phyloP scores from a whole-genome alignment of 225 moss, liverwort and hornwort species.

The Polytrichum formosum region DNA sequence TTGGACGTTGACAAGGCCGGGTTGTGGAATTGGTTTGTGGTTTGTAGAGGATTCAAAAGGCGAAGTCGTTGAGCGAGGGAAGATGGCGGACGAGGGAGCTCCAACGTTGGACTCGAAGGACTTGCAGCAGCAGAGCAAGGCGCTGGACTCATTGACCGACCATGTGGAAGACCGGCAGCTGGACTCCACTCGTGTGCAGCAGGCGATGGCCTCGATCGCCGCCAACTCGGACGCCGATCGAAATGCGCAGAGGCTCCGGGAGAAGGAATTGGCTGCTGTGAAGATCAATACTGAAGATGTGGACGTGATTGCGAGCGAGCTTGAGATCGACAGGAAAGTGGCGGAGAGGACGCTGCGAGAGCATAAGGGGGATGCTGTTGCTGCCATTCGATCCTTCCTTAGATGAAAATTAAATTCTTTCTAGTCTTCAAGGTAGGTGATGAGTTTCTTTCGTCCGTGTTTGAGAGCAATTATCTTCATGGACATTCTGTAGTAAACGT shows the following conservation, averaged over 20 bases:
- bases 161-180: conserved; percentile 98
- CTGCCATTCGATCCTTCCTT: conserved; percentile 87
- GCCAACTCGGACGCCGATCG: conserved; percentile 87
- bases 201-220: conserved; percentile 98
- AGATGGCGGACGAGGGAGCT: conserved; percentile 78
- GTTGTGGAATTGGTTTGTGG: too few species aligned
- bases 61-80: too few species aligned
- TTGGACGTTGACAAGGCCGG: too few species aligned
- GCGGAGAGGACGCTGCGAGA: conserved; percentile 94
- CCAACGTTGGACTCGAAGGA: conserved; percentile 90
- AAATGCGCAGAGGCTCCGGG: conserved; percentile 83
- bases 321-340: conserved; percentile 93
- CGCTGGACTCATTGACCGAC: conserved; percentile 89
- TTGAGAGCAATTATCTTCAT: too few species aligned
- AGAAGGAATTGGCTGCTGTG: conserved; percentile 89
- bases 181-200: conserved; percentile 88
- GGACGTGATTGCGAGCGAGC: conserved; percentile 87
- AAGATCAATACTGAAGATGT: conserved; percentile 84
- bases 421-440: too few species aligned
- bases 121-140: conserved; percentile 98
- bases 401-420: conserved; percentile 9
- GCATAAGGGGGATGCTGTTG: conserved; percentile 87
- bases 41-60: too few species aligned
- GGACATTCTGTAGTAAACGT: too few species aligned
- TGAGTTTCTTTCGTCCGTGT: too few species aligned